These are phyloP conservation scores for Fusarium sp. DNA, from an alignment of 2,329 filamentous ascomycete genomes.

Conservation along the genomic window DNA sequence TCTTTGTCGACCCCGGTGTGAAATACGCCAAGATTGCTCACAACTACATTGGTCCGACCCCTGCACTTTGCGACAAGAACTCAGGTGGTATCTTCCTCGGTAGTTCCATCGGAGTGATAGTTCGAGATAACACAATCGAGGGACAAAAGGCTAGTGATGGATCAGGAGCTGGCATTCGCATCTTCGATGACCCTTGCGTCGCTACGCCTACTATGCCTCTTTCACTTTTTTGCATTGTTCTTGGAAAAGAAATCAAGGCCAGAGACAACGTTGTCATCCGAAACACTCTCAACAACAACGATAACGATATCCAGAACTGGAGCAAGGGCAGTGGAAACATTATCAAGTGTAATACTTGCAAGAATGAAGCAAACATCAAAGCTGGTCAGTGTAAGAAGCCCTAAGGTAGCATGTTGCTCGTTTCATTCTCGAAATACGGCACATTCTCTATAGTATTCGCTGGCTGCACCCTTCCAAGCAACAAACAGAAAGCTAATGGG, in stretches of 20 bases:
- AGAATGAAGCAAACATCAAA: slow-evolving; percentile 10
- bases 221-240: slow-evolving; percentile 30
- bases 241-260: slow-evolving; percentile 34
- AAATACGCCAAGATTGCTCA: slow-evolving; percentile 47
- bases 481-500: neutral
- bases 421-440: too few relatives aligned
- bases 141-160: slow-evolving; percentile 38
- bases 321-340: slow-evolving; percentile 42
- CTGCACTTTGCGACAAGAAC: slow-evolving; percentile 20
- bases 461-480: neutral
- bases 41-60: slow-evolving; percentile 47
- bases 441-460: too few relatives aligned
- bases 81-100: slow-evolving; percentile 46
- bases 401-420: neutral
- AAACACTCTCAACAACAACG: slow-evolving; percentile 50
- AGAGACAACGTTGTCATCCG: slow-evolving; percentile 46
- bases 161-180: slow-evolving; percentile 36
- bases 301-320: slow-evolving; percentile 41
- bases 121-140: slow-evolving; percentile 48
- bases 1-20: slow-evolving; percentile 52
- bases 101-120: slow-evolving; percentile 46
- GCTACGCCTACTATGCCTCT: neutral
- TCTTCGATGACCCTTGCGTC: slow-evolving; percentile 45
- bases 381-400: slow-evolving; percentile 24
- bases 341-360: slow-evolving; percentile 44